These are phyloP conservation scores for Vaccinium darrowii DNA, from an alignment of 148 eudicot genomes.

Conservation along the genomic window DNA sequence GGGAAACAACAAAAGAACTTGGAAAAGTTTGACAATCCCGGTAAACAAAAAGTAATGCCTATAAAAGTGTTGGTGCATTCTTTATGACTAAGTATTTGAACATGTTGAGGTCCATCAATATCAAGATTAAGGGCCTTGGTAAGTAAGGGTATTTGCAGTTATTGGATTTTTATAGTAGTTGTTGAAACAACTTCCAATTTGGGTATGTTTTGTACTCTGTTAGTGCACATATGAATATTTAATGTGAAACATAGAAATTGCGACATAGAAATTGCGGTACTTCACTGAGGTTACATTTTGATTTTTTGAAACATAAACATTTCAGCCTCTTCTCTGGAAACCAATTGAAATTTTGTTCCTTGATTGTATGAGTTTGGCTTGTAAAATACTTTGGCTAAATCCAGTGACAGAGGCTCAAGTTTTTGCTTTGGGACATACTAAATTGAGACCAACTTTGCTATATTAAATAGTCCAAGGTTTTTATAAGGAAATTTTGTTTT, in stretches of 20 bases:
- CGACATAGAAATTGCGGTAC: neutral
- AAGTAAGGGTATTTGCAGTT: neutral
- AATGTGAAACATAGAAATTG: neutral
- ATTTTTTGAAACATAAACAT: neutral
- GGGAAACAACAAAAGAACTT: neutral
- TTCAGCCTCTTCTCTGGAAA: neutral
- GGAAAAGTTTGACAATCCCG: neutral
- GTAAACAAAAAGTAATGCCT: neutral
- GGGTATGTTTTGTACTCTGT: neutral
- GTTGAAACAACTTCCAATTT: neutral
- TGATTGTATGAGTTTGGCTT: neutral
- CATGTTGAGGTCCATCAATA: neutral
- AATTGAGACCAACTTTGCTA: neutral
- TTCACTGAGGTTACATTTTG: neutral
- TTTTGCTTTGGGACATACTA: neutral
- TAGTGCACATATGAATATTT: neutral
- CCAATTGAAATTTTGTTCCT: neutral
- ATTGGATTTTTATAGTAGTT: neutral
- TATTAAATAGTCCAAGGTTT: neutral
- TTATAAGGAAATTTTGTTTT: neutral
- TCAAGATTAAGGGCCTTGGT: neutral
- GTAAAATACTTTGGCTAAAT: neutral
- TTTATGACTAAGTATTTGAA: neutral
- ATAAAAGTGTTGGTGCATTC: neutral
- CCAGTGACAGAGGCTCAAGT: neutral